phyloP scores from a whole-genome alignment of 257 asterid genomes.

The Agastache rugosa region DNA sequence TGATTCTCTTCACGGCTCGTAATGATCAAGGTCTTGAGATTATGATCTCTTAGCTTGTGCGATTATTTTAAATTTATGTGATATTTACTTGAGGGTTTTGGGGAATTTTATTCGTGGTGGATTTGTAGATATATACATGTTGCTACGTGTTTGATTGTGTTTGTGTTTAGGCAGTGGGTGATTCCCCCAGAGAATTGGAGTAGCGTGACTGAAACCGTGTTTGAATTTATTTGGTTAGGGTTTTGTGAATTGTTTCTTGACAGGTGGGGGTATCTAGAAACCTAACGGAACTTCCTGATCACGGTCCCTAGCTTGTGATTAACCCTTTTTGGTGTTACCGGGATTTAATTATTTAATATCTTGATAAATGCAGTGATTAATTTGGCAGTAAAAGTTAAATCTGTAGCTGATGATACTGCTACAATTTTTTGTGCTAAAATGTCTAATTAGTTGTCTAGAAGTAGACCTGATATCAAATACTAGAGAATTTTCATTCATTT shows the following conservation, averaged over 20 bases:
- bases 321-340: background rate
- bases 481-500: background rate
- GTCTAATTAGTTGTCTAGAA: too few species aligned
- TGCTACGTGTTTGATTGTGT: too few species aligned
- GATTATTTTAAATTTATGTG: background rate
- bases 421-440: background rate
- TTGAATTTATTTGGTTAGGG: background rate
- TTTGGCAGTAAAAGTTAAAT: background rate
- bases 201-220: background rate
- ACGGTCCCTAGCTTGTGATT: background rate
- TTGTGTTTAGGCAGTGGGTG: background rate
- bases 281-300: background rate
- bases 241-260: background rate
- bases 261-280: background rate
- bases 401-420: background rate
- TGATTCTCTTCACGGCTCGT: conserved; percentile 82
- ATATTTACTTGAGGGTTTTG: background rate
- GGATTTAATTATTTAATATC: background rate
- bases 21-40: conserved; percentile 67
- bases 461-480: too few species aligned
- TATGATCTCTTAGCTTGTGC: background rate
- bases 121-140: background rate
- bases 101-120: background rate
- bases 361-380: background rate
- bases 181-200: background rate